Evolutionary conservation across 176 grass and related monocot species (phyloP), one percentile per base, ranked within the genome.

Genomic region (Tuctoria greenei): DNA sequence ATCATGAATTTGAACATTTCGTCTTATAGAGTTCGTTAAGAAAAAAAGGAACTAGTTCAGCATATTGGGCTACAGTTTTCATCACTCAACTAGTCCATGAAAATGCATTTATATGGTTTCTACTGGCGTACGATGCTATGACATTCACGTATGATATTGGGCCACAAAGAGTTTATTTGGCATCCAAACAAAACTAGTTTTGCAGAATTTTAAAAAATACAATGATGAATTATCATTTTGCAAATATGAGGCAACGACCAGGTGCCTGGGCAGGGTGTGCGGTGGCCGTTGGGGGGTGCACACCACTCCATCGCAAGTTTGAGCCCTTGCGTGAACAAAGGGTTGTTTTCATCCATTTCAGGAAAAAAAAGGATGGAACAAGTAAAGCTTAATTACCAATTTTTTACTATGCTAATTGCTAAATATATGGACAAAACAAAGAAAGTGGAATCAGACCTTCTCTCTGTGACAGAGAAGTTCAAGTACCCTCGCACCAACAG

Each of bases 401-500:
- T 23, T 41, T 56, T 49, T 60, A 40, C 10, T 47, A 58, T 41
- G 36, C 8, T 13, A 41, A 42, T 47, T 41, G 36, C 8, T 13
- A 41, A 42, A 16, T 68, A 63, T 61, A 83, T 62, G 26, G 34
- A 36, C 20, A 43, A 26, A 40, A 51, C 14, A 16, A 54, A 66
- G 43, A 61, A 51, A 43, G 24, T 8, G 45, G 50, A 62, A 64
- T 7, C 58, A 68, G 62, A 94, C 95, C 84, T 98, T 98, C 43
- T 98, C 95, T 69, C 95, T 87, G 72, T 94, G 95, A 70, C 91
- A 98, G 15, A 98, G 87, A 73, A 98, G 91, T 84, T 98, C 95
- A 70, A 98, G 91, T 69, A 94, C 84, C 91, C 95, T 94, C 62
- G 89, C 88, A 72, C 95, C 95, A 72, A 98, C 89, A 82, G 89